These are phyloP conservation scores for Ceraceosorus guamensis DNA, from an alignment of 1,284 basidiomycete species.

Conservation along the genomic window DNA sequence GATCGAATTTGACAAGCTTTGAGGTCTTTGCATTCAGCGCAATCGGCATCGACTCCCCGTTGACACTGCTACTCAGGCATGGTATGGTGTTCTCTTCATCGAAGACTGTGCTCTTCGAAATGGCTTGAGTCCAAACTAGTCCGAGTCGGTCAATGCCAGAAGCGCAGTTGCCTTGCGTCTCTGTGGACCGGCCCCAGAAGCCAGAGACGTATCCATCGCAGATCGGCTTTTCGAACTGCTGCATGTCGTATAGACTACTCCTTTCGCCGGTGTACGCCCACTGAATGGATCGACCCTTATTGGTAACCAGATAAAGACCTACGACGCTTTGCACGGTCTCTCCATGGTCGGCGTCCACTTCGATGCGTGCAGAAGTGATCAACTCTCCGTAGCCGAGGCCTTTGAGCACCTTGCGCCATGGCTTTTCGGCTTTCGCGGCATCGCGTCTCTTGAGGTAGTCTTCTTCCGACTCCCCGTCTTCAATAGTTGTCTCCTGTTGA, in stretches of 20 bases:
- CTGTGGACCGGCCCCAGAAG: constrained; percentile 1
- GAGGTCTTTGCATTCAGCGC: too few species aligned
- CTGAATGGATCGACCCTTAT: neutral
- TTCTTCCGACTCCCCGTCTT: too few species aligned
- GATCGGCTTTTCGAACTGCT: constrained; percentile 3
- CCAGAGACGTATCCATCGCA: constrained; percentile 5
- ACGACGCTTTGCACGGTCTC: constrained; percentile 1
- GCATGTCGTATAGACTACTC: neutral
- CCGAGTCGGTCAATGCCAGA: neutral
- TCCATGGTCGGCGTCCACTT: neutral
- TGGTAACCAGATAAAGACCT: neutral
- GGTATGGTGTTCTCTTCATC: constrained; percentile 1
- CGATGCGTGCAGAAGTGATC: constrained; percentile 2
- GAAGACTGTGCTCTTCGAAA: constrained; percentile 3
- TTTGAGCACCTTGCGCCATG: neutral
- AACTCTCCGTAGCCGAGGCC: constrained; percentile 2
- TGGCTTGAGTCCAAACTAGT: constrained; percentile 4
- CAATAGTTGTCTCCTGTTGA: too few species aligned
- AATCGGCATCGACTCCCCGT: too few species aligned
- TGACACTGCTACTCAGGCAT: neutral
- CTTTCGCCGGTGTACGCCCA: neutral
- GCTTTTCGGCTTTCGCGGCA: too few species aligned
- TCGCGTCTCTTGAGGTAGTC: too few species aligned
- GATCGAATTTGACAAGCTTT: too few species aligned
- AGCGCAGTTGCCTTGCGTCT: neutral